Conservation (phyloP, 768 basidiomycete genomes). For the Jaapia argillacea region DNA sequence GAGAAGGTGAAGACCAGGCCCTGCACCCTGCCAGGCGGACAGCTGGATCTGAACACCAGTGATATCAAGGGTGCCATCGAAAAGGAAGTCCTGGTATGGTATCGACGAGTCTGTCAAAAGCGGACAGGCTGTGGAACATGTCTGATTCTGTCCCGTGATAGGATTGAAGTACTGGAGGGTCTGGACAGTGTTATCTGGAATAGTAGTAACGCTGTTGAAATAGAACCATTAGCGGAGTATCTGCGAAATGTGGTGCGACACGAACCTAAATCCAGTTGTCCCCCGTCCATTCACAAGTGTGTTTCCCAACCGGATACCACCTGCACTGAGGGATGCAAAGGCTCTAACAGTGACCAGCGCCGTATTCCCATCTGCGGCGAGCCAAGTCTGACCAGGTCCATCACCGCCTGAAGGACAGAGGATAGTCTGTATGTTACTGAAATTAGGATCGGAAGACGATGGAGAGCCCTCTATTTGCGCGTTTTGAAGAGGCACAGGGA, state of each 20-base stretch:
- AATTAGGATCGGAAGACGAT: conserved; percentile 48
- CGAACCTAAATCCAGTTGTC: conserved; percentile 83
- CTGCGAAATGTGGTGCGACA: conserved; percentile 4
- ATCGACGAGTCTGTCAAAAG: conserved; percentile 67
- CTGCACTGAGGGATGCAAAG: conserved; percentile 64
- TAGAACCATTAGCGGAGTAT: conserved; percentile 7
- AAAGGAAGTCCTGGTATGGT: conserved; percentile 91
- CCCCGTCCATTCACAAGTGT: conserved; percentile 75
- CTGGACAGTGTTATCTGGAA: conserved; percentile 82
- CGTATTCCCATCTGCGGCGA: conserved; percentile 58
- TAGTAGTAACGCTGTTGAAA: conserved; percentile 59
- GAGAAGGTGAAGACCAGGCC: conserved; percentile 81
- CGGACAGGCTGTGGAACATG: conserved; percentile 75
- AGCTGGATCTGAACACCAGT: conserved; percentile 88
- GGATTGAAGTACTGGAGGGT: conserved; percentile 74
- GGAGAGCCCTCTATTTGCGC: conserved; percentile 52
- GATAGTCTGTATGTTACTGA: conserved; percentile 54
- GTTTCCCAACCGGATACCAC: conserved; percentile 85
- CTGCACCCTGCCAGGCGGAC: conserved; percentile 60
- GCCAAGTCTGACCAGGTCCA: conserved; percentile 78
- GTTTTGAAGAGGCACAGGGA: conserved; percentile 60
- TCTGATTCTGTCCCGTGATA: conserved; percentile 57
- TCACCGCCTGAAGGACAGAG: conserved; percentile 84
- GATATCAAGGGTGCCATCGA: conserved; percentile 46
- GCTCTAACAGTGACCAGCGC: conserved; percentile 71